Base-by-base conservation (phyloP, 768 basidiomycete species). In the Suillus placidus region DNA sequence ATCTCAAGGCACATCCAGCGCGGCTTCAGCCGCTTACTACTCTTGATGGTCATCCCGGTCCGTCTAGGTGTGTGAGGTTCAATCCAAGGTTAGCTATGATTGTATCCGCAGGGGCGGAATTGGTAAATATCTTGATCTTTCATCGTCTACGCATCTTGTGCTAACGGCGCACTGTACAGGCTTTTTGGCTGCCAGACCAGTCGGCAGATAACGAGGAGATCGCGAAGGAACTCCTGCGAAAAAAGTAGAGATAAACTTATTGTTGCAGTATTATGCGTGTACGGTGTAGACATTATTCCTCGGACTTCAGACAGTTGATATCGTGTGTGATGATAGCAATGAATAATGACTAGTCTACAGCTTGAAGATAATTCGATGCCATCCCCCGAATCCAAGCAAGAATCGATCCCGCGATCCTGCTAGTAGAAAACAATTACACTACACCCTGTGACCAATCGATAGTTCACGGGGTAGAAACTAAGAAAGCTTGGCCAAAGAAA, bases 81-180 rank as follows among this genome's bases (percentile, higher is more conserved):
- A 99, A 97, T 74, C 95, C 96, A 9, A 86, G 93, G 64, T 84
- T 86, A 66, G 90, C 90, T 37, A 97, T 98, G 94, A 83, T 98
- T 83, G 88, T 86, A 65, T 87, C 87, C 13, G 94, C 93, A 34
- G 94, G 94, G 20, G 82, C 86, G 66, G 94, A 96, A 73, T 74
- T 97, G 80, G 96, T 95, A 69, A 69, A 84, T 77, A 61, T 68
- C 47, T 68, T 32, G 58, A 55, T 64, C 5, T 32, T 38, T 20
- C 38, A 26, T 20, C 9, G 20, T 55, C n/a, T 32, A 26, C 51
- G 38, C 9, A 23, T 54, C 16, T 26, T 26, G 26, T 52, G 12
- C 49, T 73, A n/a, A 78, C 30, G 9, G 32, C 43, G 10, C 42
- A 43, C 38, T 80, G 43, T 37, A 13, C 62, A 88, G 87, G 84